Evolutionary conservation across 305 asterid species (phyloP).

Genomic region (Fraxinus ornus): DNA sequence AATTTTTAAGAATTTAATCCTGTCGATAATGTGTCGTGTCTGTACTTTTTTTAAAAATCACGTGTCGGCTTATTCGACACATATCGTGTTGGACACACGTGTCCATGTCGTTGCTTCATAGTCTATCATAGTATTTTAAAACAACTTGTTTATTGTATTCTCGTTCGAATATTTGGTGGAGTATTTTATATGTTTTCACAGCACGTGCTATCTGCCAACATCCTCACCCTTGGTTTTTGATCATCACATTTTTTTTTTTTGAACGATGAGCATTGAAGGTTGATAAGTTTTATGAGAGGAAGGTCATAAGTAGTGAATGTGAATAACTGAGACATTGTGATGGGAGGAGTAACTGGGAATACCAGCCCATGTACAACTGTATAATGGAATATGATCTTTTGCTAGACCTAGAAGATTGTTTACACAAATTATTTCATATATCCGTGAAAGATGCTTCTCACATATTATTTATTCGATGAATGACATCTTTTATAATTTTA

Average conservation of each 20-base stretch:
- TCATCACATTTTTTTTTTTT: not conserved
- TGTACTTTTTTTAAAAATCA: too few species aligned
- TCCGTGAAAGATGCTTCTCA: not conserved
- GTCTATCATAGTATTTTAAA: not conserved
- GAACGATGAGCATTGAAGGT: not conserved
- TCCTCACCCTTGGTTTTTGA: not conserved
- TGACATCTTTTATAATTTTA: constrained; percentile 1
- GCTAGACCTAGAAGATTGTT: not conserved
- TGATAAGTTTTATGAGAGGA: not conserved
- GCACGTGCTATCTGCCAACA: not conserved
- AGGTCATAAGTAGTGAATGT: not conserved
- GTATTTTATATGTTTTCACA: not conserved
- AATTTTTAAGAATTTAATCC: too few species aligned
- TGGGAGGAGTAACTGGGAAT: not conserved
- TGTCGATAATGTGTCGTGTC: too few species aligned
- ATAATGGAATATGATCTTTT: not conserved
- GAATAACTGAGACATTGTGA: not conserved
- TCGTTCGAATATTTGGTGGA: not conserved
- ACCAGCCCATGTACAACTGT: not conserved
- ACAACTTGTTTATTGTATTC: not conserved
- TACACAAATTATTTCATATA: not conserved
- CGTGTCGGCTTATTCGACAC: too few species aligned
- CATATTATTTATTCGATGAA: not conserved
- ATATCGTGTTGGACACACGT: too few species aligned
- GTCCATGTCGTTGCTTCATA: too few species aligned